phyloP scores from a whole-genome alignment of 805 yeast genomes.

The Metschnikowia borealis region DNA sequence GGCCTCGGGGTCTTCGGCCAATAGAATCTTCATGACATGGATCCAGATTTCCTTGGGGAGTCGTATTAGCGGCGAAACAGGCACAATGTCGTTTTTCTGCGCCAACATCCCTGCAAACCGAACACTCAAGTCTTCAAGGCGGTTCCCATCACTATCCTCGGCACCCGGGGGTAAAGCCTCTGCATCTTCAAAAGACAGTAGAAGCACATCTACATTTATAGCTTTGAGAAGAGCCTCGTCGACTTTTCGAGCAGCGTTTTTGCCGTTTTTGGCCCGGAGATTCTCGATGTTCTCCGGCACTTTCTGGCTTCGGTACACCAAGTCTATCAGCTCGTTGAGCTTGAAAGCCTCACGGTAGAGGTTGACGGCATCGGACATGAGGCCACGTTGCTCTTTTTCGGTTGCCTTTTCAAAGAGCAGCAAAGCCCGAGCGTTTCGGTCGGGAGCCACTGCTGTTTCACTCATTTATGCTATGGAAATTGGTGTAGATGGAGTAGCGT shows the following conservation, averaged over 20 bases:
- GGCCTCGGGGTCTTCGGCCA: slow-evolving; percentile 50
- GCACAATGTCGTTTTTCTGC: slow-evolving; percentile 19
- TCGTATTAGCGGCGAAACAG: slow-evolving; percentile 35
- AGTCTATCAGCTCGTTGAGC: slow-evolving; percentile 58
- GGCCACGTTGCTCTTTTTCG: slow-evolving; percentile 66
- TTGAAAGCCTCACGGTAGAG: slow-evolving; percentile 70
- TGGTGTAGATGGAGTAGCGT: neutral
- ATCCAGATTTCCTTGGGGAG: slow-evolving; percentile 57
- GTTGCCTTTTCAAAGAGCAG: slow-evolving; percentile 66
- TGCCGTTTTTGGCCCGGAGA: slow-evolving; percentile 23
- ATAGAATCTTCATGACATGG: slow-evolving; percentile 45
- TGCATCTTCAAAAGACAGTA: slow-evolving; percentile 33
- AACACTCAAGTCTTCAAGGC: slow-evolving; percentile 7
- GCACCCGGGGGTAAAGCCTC: slow-evolving; percentile 19
- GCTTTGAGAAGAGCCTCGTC: slow-evolving; percentile 36
- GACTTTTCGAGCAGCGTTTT: slow-evolving; percentile 25
- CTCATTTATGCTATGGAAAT: neutral
- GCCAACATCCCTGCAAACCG: slow-evolving; percentile 26
- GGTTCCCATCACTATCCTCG: slow-evolving; percentile 11
- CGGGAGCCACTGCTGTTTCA: neutral
- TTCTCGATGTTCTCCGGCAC: slow-evolving; percentile 36
- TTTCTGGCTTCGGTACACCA: slow-evolving; percentile 55
- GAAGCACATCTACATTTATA: slow-evolving; percentile 40
- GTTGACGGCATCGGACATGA: slow-evolving; percentile 77
- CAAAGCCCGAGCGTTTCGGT: slow-evolving; percentile 44